A percentile compares a stretch with the other conserved stretches of the same genome.
These are phyloP conservation scores for Hsuehochloa calcarea DNA, from an alignment of 176 grass and related monocot genomes.

Conservation along the genomic window DNA sequence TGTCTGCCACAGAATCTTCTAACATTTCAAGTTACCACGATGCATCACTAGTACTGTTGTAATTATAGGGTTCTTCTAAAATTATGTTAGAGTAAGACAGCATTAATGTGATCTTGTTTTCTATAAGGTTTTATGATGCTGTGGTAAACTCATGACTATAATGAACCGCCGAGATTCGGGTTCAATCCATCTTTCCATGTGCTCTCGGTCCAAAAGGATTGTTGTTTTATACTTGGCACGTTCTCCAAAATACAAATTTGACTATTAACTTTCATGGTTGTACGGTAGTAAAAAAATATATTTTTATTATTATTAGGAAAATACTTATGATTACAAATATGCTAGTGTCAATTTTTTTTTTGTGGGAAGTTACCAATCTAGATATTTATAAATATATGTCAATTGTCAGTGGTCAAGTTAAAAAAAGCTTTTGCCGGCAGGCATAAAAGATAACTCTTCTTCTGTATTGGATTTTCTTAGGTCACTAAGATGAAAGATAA, in stretches of 20 bases:
- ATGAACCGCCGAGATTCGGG: background rate
- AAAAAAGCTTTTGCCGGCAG: conserved; percentile 5
- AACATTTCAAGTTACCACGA: background rate
- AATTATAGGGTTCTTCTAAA: background rate
- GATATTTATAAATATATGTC: background rate
- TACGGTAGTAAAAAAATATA: background rate
- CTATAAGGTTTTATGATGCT: background rate
- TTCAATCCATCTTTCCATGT: background rate
- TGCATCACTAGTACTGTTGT: conserved; percentile 3
- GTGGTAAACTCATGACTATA: conserved; percentile 11
- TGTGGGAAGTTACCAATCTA: conserved; percentile 5
- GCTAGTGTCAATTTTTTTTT: conserved; percentile 1
- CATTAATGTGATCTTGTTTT: background rate
- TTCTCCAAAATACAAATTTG: conserved; percentile 1
- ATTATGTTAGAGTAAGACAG: background rate
- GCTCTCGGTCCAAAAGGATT: background rate
- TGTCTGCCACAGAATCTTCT: background rate
- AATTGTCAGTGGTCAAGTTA: background rate
- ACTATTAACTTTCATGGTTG: background rate
- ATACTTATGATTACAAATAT: background rate
- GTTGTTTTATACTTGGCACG: background rate
- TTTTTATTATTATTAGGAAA: background rate
- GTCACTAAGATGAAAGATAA: conserved; percentile 1
- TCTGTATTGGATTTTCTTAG: background rate
- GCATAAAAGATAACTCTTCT: background rate